phyloP scores from a whole-genome alignment of 306 rosid species.

The Cyclanthera cordifolia region DNA sequence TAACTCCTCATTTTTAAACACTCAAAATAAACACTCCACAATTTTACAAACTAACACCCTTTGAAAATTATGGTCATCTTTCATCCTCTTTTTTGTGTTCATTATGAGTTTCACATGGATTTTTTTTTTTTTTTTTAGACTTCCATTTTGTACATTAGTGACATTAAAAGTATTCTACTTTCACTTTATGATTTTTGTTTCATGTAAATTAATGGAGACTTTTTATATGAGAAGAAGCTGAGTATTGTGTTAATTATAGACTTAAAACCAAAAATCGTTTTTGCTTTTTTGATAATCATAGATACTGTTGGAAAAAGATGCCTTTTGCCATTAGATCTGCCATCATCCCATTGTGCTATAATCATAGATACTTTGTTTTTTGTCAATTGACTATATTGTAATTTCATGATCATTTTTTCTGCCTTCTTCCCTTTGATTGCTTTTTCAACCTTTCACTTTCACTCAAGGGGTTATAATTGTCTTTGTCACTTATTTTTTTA shows the following conservation, averaged over 20 bases:
- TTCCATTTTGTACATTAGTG: neutral
- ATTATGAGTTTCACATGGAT: neutral
- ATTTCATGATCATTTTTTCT: slow-evolving; percentile 15
- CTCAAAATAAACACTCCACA: no score
- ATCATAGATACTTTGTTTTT: neutral
- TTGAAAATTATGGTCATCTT: neutral
- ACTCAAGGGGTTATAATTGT: slow-evolving; percentile 19
- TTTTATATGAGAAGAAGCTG: neutral
- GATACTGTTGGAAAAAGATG: neutral
- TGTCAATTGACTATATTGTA: slow-evolving; percentile 11
- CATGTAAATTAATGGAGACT: neutral
- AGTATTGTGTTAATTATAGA: neutral
- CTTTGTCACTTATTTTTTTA: neutral
- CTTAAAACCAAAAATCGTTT: neutral
- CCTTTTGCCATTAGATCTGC: neutral
- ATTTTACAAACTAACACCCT: no score
- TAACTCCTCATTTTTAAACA: no score
- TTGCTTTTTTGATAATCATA: neutral
- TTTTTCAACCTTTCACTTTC: slow-evolving; percentile 16
- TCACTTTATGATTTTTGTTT: neutral
- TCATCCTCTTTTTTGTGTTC: neutral
- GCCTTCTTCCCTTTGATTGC: slow-evolving; percentile 19
- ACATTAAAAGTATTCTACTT: neutral
- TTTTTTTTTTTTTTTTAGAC: neutral
- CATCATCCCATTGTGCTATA: neutral